Evolutionary conservation across 1,284 basidiomycete genomes (phyloP).

Genomic region (Ustilago esculenta): DNA sequence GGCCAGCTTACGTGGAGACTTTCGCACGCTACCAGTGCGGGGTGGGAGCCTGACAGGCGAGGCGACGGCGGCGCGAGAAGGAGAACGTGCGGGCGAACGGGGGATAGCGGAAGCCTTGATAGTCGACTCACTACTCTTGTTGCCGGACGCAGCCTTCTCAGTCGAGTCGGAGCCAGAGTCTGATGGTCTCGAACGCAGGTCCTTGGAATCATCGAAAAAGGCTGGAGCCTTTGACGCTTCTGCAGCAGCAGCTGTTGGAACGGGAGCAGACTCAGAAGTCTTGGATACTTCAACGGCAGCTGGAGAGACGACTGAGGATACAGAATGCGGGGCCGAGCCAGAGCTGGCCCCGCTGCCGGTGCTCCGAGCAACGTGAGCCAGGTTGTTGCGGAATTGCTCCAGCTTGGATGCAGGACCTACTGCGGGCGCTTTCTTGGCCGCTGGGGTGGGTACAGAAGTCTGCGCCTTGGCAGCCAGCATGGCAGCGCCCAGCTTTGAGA

Average conservation of each 20-base stretch:
- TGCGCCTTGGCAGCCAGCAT: constrained; percentile 28
- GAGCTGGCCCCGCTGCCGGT: constrained; percentile 30
- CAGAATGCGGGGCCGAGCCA: constrained; percentile 13
- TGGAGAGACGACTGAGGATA: constrained; percentile 12
- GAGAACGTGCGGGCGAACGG: constrained; percentile 40
- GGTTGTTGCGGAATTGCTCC: constrained; percentile 46
- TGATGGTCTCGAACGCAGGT: constrained; percentile 7
- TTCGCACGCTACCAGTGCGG: constrained; percentile 42
- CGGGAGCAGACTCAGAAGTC: background rate
- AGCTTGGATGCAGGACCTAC: constrained; percentile 43
- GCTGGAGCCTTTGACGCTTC: background rate
- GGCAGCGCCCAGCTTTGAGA: constrained; percentile 29
- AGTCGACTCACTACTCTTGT: constrained; percentile 39
- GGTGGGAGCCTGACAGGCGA: constrained; percentile 34
- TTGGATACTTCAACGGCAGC: background rate
- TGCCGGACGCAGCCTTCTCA: constrained; percentile 19
- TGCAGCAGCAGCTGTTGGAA: background rate
- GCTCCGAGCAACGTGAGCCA: constrained; percentile 40
- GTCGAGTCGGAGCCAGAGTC: constrained; percentile 39
- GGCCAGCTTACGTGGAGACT: constrained; percentile 38
- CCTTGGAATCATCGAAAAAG: constrained; percentile 1
- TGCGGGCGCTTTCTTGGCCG: constrained; percentile 18
- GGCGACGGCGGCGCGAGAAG: constrained; percentile 22
- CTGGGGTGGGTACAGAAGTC: constrained; percentile 10
- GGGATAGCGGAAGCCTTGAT: constrained; percentile 48